Conservation (phyloP, 2,329 filamentous ascomycete genomes). For the Mycosphaerella sp. region DNA sequence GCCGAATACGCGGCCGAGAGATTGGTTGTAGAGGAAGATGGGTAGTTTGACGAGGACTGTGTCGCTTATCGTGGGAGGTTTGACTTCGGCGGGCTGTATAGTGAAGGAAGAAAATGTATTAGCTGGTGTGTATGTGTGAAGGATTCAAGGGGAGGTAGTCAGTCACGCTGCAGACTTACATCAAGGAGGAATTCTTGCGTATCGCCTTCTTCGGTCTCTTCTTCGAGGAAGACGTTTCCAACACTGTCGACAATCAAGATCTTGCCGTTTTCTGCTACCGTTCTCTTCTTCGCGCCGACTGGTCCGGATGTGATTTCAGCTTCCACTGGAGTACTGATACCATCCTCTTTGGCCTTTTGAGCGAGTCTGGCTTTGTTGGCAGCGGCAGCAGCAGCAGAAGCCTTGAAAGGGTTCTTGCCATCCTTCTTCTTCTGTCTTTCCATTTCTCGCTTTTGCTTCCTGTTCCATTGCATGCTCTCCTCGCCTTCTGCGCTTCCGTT, state of each 20-base stretch:
- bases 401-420: slow-evolving; percentile 44
- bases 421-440: slow-evolving; percentile 72
- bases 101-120: slow-evolving; percentile 3
- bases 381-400: not conserved
- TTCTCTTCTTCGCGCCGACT: slow-evolving; percentile 73
- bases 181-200: slow-evolving; percentile 80
- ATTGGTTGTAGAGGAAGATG: slow-evolving; percentile 58
- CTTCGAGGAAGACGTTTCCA: slow-evolving; percentile 92
- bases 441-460: slow-evolving; percentile 80
- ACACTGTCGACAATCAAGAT: slow-evolving; percentile 84
- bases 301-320: slow-evolving; percentile 50
- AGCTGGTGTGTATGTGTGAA: no score
- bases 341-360: slow-evolving; percentile 45
- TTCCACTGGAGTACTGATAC: slow-evolving; percentile 51
- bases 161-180: slow-evolving; percentile 48
- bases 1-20: slow-evolving; percentile 40
- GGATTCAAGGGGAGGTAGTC: not conserved
- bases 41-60: slow-evolving; percentile 79
- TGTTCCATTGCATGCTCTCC: slow-evolving; percentile 60
- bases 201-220: slow-evolving; percentile 79
- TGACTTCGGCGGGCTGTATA: slow-evolving; percentile 67
- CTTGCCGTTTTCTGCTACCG: slow-evolving; percentile 93
- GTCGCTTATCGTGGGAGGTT: slow-evolving; percentile 67
- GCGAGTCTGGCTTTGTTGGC: slow-evolving; percentile 47
- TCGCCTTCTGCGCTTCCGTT: slow-evolving; percentile 28